Evolutionary conservation across 331 rosid species (phyloP).

Genomic region (Pyracantha coccinea): DNA sequence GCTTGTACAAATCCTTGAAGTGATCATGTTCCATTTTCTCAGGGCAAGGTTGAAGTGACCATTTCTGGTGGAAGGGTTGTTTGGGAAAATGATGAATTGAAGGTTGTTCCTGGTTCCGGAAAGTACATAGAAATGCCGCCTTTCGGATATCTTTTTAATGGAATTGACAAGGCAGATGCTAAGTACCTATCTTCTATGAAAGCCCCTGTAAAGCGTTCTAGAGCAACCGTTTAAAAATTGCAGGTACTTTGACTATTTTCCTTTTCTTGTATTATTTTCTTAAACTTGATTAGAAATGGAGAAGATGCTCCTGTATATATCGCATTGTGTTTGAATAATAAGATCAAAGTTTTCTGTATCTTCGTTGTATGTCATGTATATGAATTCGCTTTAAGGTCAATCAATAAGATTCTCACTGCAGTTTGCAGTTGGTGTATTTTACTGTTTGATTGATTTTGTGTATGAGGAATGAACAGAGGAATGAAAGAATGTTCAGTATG

Average conservation of each 20-base stretch:
- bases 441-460: no score
- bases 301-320: neutral
- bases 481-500: neutral
- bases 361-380: neutral
- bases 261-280: neutral
- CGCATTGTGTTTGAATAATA: neutral
- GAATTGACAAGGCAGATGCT: conserved; percentile 61
- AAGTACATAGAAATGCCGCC: conserved; percentile 70
- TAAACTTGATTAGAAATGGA: neutral
- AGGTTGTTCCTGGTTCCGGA: conserved; percentile 73
- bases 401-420: neutral
- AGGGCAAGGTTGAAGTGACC: conserved; percentile 95
- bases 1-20: conserved; percentile 35
- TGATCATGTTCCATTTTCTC: conserved; percentile 23
- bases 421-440: neutral
- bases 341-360: neutral
- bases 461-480: no score
- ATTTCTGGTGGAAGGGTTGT: conserved; percentile 85
- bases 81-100: conserved; percentile 81
- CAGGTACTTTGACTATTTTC: neutral
- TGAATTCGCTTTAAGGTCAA: neutral
- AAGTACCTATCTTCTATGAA: conserved; percentile 53
- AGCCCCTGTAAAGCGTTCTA: conserved; percentile 70
- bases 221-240: conserved; percentile 17
- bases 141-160: conserved; percentile 55